Evolutionary conservation across 2,329 filamentous ascomycete species (phyloP).

Genomic region (Cadophora sp.): DNA sequence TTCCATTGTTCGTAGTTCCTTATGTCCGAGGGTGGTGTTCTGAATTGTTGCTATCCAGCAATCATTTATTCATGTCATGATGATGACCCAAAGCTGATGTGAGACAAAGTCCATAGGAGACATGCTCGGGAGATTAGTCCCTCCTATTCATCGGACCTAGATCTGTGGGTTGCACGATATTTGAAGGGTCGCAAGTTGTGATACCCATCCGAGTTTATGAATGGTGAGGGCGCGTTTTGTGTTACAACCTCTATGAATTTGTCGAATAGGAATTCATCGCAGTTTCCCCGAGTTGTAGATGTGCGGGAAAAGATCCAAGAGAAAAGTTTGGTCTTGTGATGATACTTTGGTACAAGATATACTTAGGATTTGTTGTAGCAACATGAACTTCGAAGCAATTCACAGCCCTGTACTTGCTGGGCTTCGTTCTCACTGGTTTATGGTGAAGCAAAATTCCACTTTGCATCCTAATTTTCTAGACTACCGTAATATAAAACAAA

Average conservation of each 20-base stretch:
- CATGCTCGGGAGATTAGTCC: slow-evolving; percentile 9
- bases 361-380: not conserved
- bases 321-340: not conserved
- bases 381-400: no score
- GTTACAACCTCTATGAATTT: not conserved
- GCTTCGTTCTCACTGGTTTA: no score
- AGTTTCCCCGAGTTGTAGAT: slow-evolving; percentile 1
- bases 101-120: not conserved
- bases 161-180: slow-evolving; percentile 17
- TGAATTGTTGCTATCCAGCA: not conserved
- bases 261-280: slow-evolving; percentile 10
- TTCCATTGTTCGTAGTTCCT: not conserved
- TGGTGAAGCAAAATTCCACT: no score
- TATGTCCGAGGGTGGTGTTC: not conserved
- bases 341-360: not conserved
- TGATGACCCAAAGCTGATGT: slow-evolving; percentile 13
- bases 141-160: slow-evolving; percentile 6
- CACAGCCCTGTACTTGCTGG: no score
- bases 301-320: not conserved
- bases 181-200: slow-evolving; percentile 8
- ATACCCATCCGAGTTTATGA: slow-evolving; percentile 6
- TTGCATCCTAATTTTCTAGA: no score
- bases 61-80: slow-evolving; percentile 1
- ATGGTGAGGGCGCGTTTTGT: slow-evolving; percentile 2
- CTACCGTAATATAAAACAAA: no score